Base-by-base conservation (phyloP, 2,329 filamentous ascomycete genomes). In the Colletotrichum musae region DNA sequence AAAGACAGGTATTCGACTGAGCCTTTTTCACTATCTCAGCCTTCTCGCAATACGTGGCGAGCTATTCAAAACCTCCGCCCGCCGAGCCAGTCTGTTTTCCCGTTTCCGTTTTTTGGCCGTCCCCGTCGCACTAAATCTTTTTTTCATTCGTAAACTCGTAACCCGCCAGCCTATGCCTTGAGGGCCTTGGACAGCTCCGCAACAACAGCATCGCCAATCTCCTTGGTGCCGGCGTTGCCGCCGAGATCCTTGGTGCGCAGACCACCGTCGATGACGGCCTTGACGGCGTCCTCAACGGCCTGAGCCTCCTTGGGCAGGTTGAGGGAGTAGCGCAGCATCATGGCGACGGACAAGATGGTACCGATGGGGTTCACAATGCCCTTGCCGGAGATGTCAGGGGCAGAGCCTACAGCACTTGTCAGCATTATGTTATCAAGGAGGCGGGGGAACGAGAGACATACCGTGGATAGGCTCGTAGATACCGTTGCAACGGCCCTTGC, bases 381-480 rank as follows among this genome's bases (percentile, higher is more conserved):
- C 83, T 97, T 89, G 73, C 95, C 95, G 2, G 93, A 94, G 76
- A 98, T 98, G 77, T 98, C 95, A 32, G 95, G 95, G 21, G 95
- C 95, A 53, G 93, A 96, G 45, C 94, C 93, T 93, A 59, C 28
- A 1, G 13, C 53, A 2, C n/a, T 50, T 43, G 48, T 64, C 45
- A 71, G 43, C 50, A 41, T 4, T 12, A 12, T 41, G 5, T 12
- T 12, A 43, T 43, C 13, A 13, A 15, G 24, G 13, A 7, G 26
- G 63, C 39, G 48, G 16, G 9, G 5, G 16, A 50, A 52, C 50
- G 5, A 32, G 21, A 56, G 7, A 77, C 83, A 70, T 85, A 94
- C 94, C 95, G 81, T 99, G 95, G 75, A 99, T 98, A 28, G 95
- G 95, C 87, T 98, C 95, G 80, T 97, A 99, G 77, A 98, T 97